Base-by-base conservation (phyloP, 78 protist species). In the Pelomyxa schiedti region DNA sequence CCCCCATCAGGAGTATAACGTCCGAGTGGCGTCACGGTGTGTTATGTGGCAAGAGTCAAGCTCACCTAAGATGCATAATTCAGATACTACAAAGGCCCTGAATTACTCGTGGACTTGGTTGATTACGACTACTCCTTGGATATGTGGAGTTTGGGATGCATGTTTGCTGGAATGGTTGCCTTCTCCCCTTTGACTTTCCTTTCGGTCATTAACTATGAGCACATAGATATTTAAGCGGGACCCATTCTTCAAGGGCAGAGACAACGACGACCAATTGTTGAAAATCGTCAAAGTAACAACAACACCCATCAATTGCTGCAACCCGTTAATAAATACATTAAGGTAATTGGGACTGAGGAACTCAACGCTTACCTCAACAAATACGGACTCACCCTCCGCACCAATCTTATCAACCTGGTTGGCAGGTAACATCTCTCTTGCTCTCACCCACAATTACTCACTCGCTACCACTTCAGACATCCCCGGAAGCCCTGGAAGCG, bases 21-120 rank as follows among this genome's bases (percentile, higher is more conserved):
- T 98, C n/a, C 90, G 99, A 32, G 99, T 98, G 36, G 99, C 99
- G n/a, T 93, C 98, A 2, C n/a, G n/a, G n/a, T n/a, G n/a, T n/a
- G n/a, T n/a, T n/a, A n/a, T n/a, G n/a, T n/a, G n/a, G n/a, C n/a
- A n/a, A n/a, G n/a, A n/a, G n/a, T n/a, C n/a, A n/a, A n/a, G n/a
- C n/a, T n/a, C n/a, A n/a, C n/a, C n/a, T n/a, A n/a, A n/a, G n/a
- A n/a, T n/a, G n/a, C n/a, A n/a, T n/a, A n/a, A n/a, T n/a, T n/a
- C n/a, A 77, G 99, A 4, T 96, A 92, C 88, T 98, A 89, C 85
- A 98, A 98, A 77, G 86, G 83, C 39, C 99, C 99, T 37, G 99
- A 97, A 72, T 90, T 98, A 4, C 83, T 97, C 1, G 95, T 95
- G 53, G 94, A 95, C 29, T 75, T 83, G 83, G 91, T 86, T 71